phyloP scores from a whole-genome alignment of 257 asterid species.

The Solanum bukasovii region DNA sequence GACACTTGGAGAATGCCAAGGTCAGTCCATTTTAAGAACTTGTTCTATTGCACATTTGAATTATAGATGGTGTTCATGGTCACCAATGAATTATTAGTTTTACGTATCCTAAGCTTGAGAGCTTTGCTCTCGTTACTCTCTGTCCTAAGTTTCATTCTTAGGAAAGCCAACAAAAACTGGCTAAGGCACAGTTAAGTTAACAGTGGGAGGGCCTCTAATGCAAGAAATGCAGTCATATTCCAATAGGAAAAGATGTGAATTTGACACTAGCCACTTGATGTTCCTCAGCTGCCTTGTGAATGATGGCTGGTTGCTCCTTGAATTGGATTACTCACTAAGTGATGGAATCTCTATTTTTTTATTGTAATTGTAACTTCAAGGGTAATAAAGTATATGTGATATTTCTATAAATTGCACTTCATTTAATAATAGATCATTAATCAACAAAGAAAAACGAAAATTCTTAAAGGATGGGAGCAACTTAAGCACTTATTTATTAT shows the following conservation, averaged over 20 bases:
- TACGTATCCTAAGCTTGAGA: neutral
- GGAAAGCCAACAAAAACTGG: neutral
- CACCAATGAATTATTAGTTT: neutral
- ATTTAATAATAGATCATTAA: neutral
- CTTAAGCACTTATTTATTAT: neutral
- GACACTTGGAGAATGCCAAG: conserved; percentile 88
- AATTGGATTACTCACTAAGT: neutral
- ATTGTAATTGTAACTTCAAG: neutral
- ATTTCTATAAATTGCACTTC: neutral
- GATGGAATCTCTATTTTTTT: neutral
- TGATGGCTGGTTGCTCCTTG: neutral
- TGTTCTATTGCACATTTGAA: neutral
- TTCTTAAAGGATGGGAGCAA: neutral
- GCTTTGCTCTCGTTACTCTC: neutral
- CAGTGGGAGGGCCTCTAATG: neutral
- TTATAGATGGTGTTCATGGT: neutral
- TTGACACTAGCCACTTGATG: neutral
- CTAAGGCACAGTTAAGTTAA: neutral
- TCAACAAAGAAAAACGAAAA: neutral
- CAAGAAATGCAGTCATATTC: neutral
- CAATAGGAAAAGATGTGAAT: neutral
- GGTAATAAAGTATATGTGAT: neutral
- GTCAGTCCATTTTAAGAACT: conserved; percentile 18
- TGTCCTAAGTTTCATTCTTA: neutral
- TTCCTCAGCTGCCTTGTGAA: neutral